Base-by-base conservation (phyloP, 163 green algal genomes). In the Chlorella variabilis region DNA sequence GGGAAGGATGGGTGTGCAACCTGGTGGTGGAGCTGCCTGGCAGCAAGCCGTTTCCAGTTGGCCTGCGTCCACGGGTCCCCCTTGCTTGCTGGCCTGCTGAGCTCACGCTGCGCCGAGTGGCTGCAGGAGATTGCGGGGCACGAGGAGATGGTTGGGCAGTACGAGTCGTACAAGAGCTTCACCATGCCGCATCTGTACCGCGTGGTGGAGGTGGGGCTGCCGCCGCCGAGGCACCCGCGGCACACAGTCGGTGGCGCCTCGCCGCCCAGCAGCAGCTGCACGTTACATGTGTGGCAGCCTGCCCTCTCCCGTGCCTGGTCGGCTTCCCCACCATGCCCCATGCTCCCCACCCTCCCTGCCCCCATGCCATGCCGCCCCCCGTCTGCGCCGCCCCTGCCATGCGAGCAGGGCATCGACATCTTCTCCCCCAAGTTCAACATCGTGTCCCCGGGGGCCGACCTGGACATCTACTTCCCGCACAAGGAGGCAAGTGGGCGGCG, bases 141-240 rank as follows among this genome's bases (percentile, higher is more conserved):
- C 20, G 71, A 86, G 71, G 84, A 83, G 39, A 83, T 83, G 38
- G 87, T 94, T 41, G 93, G 93, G 21, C 93, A 97, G 89, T 97
- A 97, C 83, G 93, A 97, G 83, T 82, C 36, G 34, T 91, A 95
- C 83, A 81, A 85, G 62, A 39, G 73, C 29, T 97, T 95, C 86
- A 96, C 92, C 5, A 94, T 97, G 91, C 93, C 93, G 2, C 85
- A 62, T 5, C 76, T 96, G 9, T 96, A 94, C 87, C 84, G 93
- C 66, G 91, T 89, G 34, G 85, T 89, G 21, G 54, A 88, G 20
- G 51, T 79, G 71, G 11, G 51, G 45, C 45, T n/a, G n/a, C n/a
- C n/a, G n/a, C n/a, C n/a, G n/a, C n/a, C n/a, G n/a, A n/a, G n/a
- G n/a, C n/a, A n/a, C n/a, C n/a, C n/a, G n/a, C n/a, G n/a, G n/a